Evolutionary conservation across 2,329 filamentous ascomycete genomes (phyloP), one percentile per base, ranked within the genome.

Genomic region (Epicoccum nigrum): DNA sequence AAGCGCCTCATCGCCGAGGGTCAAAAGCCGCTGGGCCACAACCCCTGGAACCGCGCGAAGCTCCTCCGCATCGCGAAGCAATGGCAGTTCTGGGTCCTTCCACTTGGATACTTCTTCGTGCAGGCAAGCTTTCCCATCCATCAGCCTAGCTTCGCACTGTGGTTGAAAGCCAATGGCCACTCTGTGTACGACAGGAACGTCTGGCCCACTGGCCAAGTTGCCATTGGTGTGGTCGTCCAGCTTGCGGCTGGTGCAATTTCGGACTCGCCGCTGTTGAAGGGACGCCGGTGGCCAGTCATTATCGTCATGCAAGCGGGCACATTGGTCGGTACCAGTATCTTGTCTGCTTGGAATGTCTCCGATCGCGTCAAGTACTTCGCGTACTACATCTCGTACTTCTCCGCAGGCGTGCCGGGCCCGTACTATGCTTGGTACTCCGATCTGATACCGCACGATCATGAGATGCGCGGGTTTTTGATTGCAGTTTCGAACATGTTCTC

Each of bases 71-170:
- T 74, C 1, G 57, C 76, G 4, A 64, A 65, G 25, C 69, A 77
- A 6, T 80, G 78, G 77, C 77, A 80, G 54, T 79, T 80, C 15
- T 81, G 73, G 73, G 68, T 79, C 0, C 76, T 80, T 38, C 72
- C 79, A 1, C 63, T 74, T 3, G 77, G 74, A 38, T 80, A 79
- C 53, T 77, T 76, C 72, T 78, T 58, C 57, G 76, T 71, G 1
- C 59, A 60, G 38, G 51, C 54, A 2, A 67, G 64, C 28, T 60
- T 54, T 28, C 56, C 58, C 1, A 35, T 15, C n/a, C 47, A 62
- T 8, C 64, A 65, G 37, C 62, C 61, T 2, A 53, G 47, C 9
- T 60, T 59, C 46, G 64, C 59, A 35, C 67, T 81, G 5, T 81
- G 78, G 77, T 71, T 81, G 31, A 79, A 79, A 51, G 68, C 69